Evolutionary conservation across 1,284 basidiomycete species (phyloP), one percentile per base, ranked within the genome.

Genomic region (Cryptococcus amylolentus): DNA sequence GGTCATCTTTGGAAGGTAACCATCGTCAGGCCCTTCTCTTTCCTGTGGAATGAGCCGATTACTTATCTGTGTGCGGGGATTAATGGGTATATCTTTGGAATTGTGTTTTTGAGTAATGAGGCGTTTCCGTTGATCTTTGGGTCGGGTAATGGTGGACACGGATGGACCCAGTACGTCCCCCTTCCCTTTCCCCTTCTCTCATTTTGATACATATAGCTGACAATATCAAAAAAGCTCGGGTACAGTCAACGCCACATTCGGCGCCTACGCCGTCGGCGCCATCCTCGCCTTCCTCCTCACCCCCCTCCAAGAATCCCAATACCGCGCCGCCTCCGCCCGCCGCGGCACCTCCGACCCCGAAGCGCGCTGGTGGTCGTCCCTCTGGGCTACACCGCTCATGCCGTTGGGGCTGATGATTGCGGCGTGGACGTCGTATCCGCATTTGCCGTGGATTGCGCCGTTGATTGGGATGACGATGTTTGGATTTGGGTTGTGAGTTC

Each of bases 51-150:
- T 5, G 68, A 70, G 49, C 67, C 65, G 8, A 70, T 70, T 51
- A 72, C 70, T 1, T 66, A 66, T 51, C 50, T 72, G 16, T 62
- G 64, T 49, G 64, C 68, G 13, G 65, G 59, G 14, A 68, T 70
- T 52, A 69, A 69, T 52, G 67, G 65, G 13, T 65, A 69, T 38
- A 60, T 65, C 1, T 71, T 64, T 52, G 69, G 69, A 0, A 66
- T 72, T 56, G 68, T 72, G 48, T 72, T 72, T 58, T 52, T 71
- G 37, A 67, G 65, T 49, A 72, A 72, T 51, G 66, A 67, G 43
- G 70, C 70, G 14, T 70, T 72, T 51, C 62, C 64, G n/a, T 48
- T 66, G 26, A 62, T 72, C 27, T 72, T 70, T 51, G 70, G 70
- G 1, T 6, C 39, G 3, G 69, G 63, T 27, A 69, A 70, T 40